Evolutionary conservation across 306 rosid genomes (phyloP).

Genomic region (Vachellia pachyceras): DNA sequence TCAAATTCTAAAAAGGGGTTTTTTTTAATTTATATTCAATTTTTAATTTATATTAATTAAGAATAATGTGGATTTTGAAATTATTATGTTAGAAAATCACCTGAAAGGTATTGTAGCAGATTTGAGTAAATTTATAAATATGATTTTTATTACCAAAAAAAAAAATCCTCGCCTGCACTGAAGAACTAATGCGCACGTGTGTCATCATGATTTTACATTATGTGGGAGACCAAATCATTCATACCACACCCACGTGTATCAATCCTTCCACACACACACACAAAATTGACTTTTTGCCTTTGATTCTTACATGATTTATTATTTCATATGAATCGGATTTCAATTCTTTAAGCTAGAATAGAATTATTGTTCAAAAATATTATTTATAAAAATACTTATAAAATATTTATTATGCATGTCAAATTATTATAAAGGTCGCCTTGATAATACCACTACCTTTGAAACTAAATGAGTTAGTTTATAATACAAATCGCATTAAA

Average conservation of each 20-base stretch:
- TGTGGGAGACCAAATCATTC: conserved; percentile 60
- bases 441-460: too few species aligned
- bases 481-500: too few species aligned
- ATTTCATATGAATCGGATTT: background rate
- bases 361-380: too few species aligned
- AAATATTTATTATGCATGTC: background rate
- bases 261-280: conserved; percentile 12
- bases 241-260: conserved; percentile 45
- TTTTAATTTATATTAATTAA: background rate
- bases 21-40: background rate
- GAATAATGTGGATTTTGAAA: background rate
- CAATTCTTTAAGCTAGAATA: background rate
- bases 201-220: conserved; percentile 57
- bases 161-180: conserved; percentile 1
- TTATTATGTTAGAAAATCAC: background rate
- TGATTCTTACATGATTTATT: background rate
- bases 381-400: too few species aligned
- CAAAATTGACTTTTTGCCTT: background rate
- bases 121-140: background rate
- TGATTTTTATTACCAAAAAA: too few species aligned
- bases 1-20: background rate
- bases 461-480: too few species aligned
- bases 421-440: background rate
- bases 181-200: conserved; percentile 68
- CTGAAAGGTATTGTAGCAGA: background rate